Evolutionary conservation across 2,329 filamentous ascomycete genomes (phyloP), one percentile per base, ranked within the genome.

Genomic region (Aspergillus transmontanensis): DNA sequence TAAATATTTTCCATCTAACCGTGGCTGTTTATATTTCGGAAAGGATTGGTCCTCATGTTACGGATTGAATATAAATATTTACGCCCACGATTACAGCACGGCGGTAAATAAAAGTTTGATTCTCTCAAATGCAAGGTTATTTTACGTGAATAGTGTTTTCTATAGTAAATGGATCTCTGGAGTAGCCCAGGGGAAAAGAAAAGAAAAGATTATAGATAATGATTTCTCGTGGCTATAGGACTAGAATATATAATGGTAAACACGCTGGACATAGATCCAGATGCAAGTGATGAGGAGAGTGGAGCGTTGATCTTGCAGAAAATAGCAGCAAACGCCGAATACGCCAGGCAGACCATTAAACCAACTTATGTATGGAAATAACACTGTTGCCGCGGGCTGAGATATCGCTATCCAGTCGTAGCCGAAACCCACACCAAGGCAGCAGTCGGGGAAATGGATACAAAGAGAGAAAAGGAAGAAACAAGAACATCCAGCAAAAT

Each of bases 281-380:
- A 68, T 71, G 69, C 69, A 66, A 69, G 67, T 68, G 65, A 68
- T 67, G 73, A 66, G 69, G 73, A 68, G 69, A 76, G 73, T 72
- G 69, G 70, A 72, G 68, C 70, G 64, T 63, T 36, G 51, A 63
- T 48, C 36, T 61, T 55, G 61, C 51, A 62, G 56, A 51, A 34
- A 43, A 69, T 64, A 70, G 64, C 65, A 68, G 64, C 67, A 67
- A 66, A 73, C 67, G 64, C 67, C 67, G 50, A 59, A 54, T 30
- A 60, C 41, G 51, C 50, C 58, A 59, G 43, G 46, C 53, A 28
- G 58, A 60, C 34, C 55, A 57, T 23, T 34, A 57, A 60, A 61
- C 36, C 30, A 55, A 32, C 51, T 39, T 23, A 55, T 41, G 51
- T 39, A 55, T 55, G 51, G 51, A 36, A 55, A 55, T 41, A 14